phyloP scores from a whole-genome alignment of 768 basidiomycete genomes.

The Suillus cothurnatus region DNA sequence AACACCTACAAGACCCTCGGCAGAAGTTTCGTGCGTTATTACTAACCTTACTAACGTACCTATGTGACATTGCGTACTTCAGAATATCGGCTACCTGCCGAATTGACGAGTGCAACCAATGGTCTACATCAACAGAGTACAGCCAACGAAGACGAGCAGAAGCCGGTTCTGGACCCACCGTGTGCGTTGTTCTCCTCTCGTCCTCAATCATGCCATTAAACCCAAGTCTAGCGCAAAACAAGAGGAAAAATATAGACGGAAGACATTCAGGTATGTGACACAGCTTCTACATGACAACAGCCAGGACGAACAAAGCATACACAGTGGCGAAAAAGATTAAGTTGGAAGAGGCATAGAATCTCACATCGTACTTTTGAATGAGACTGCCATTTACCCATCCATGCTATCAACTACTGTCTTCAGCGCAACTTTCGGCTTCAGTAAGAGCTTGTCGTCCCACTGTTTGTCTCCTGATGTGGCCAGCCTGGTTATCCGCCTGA shows the following conservation, averaged over 20 bases:
- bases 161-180: background rate
- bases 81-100: slow-evolving; percentile 14
- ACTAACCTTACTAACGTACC: background rate
- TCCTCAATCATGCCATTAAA: background rate
- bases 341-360: slow-evolving; percentile 5
- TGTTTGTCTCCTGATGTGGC: slow-evolving; percentile 29
- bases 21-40: background rate
- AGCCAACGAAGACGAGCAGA: background rate
- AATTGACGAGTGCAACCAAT: slow-evolving; percentile 1
- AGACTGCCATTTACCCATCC: slow-evolving; percentile 25
- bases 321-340: slow-evolving; percentile 12
- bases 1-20: background rate
- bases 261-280: background rate
- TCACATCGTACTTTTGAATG: background rate
- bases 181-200: background rate
- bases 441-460: slow-evolving; percentile 34
- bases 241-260: background rate
- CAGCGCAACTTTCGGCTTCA: slow-evolving; percentile 42
- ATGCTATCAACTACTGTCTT: slow-evolving; percentile 37
- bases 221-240: slow-evolving; percentile 1
- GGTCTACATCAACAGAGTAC: background rate
- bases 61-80: background rate
- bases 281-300: background rate
- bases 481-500: slow-evolving; percentile 32
- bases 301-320: background rate